Percentiles rank a stretch among this genome's conserved stretches.
Evolutionary conservation across 176 grass and related monocot species (phyloP).

Genomic region (Dendrocalamus sinicus): DNA sequence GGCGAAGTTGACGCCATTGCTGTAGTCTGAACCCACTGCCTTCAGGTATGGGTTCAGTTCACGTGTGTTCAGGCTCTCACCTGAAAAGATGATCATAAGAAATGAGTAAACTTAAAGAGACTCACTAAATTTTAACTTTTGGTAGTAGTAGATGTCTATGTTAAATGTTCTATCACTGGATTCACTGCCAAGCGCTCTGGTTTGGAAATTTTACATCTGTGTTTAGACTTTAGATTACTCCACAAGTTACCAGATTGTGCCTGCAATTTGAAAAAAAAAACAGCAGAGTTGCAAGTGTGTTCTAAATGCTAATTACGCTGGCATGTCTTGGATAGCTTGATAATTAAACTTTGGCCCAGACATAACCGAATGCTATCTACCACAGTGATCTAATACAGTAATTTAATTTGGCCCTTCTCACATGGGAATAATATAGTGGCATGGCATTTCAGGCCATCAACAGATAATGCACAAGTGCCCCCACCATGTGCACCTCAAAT

Average conservation of each 20-base stretch:
- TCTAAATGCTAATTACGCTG: neutral
- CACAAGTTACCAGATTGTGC: neutral
- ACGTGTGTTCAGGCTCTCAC: slow-evolving; percentile 66
- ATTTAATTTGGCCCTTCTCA: neutral
- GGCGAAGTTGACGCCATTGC: slow-evolving; percentile 86
- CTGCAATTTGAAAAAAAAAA: neutral
- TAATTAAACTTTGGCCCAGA: slow-evolving; percentile 4
- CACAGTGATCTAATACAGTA: neutral
- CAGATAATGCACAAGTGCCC: slow-evolving; percentile 6
- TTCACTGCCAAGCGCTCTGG: neutral
- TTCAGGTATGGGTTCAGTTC: slow-evolving; percentile 80
- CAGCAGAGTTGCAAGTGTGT: neutral
- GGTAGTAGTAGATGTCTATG: neutral
- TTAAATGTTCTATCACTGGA: neutral
- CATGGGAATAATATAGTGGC: slow-evolving; percentile 4
- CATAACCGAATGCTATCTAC: neutral
- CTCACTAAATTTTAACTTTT: neutral
- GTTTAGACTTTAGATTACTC: neutral
- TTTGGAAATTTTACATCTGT: neutral
- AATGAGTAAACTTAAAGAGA: neutral
- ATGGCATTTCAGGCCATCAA: neutral
- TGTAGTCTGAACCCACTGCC: slow-evolving; percentile 75
- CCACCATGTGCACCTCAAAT: slow-evolving; percentile 47
- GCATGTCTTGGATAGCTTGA: slow-evolving; percentile 1
- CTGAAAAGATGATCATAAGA: slow-evolving; percentile 37